A percentile compares a stretch with the other conserved stretches of the same genome.
Conservation (phyloP, 768 basidiomycete genomes). For the Trametes cinnabarina region DNA sequence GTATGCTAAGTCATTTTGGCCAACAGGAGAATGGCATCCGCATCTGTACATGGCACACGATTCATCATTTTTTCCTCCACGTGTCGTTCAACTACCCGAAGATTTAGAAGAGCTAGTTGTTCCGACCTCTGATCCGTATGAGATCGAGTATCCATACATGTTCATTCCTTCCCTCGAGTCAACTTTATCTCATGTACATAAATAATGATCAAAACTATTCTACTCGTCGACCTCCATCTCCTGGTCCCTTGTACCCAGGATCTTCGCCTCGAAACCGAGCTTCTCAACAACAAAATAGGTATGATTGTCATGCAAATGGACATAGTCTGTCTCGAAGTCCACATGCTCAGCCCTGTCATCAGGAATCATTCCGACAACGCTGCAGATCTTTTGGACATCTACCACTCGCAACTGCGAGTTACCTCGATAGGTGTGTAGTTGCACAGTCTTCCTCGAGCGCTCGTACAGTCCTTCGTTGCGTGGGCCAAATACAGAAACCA, state of each 20-base stretch:
- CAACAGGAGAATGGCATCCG: too few species aligned
- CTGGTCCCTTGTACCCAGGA: background rate
- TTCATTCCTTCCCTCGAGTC: too few species aligned
- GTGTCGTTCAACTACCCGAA: too few species aligned
- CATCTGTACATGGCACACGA: too few species aligned
- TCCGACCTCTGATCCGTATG: too few species aligned
- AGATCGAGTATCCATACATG: too few species aligned
- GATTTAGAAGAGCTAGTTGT: too few species aligned
- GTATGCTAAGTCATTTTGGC: too few species aligned
- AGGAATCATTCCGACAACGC: conserved; percentile 19
- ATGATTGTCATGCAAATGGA: background rate
- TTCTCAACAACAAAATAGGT: conserved; percentile 7
- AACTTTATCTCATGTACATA: too few species aligned
- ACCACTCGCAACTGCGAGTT: background rate
- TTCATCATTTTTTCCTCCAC: too few species aligned
- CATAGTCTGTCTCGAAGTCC: background rate
- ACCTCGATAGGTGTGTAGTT: background rate
- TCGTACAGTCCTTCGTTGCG: background rate
- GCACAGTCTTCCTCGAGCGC: conserved; percentile 1
- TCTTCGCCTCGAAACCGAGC: background rate
- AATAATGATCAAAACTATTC: too few species aligned
- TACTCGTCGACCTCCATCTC: background rate
- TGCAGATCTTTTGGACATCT: background rate
- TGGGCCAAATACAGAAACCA: conserved; percentile 5
- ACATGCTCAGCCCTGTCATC: background rate